A percentile compares a stretch with the other conserved stretches of the same genome.
Evolutionary conservation across 2,329 filamentous ascomycete genomes (phyloP).

Genomic region (Mycogone perniciosa): DNA sequence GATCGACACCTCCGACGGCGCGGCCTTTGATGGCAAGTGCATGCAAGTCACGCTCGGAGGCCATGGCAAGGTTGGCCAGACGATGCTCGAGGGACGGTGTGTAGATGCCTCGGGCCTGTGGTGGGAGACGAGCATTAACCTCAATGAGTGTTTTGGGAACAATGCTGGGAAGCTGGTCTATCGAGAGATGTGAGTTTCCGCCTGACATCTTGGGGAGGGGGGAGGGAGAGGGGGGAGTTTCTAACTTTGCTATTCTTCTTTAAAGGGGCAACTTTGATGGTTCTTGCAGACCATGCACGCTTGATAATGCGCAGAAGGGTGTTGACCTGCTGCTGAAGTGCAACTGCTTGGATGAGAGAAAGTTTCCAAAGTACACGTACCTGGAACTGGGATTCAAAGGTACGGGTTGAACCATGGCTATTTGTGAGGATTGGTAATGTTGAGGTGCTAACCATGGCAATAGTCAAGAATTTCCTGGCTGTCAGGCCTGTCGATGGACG

Average conservation of each 20-base stretch:
- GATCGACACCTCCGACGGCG: not conserved
- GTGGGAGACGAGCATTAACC: constrained; percentile 22
- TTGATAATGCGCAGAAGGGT: constrained; percentile 2
- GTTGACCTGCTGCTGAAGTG: constrained; percentile 15
- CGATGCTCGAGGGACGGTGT: constrained; percentile 19
- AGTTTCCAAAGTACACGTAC: constrained; percentile 11
- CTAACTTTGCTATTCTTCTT: not conserved
- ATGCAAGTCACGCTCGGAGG: constrained; percentile 18
- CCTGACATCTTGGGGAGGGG: not conserved
- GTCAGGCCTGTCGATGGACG: constrained; percentile 15
- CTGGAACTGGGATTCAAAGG: constrained; percentile 14
- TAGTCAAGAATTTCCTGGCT: constrained; percentile 13
- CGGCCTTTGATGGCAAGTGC: constrained; percentile 14
- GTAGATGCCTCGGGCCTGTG: constrained; percentile 13
- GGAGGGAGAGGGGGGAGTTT: not conserved
- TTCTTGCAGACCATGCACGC: constrained; percentile 18
- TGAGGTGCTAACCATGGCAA: not conserved
- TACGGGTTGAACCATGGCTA: constrained; percentile 5
- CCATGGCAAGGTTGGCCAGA: constrained; percentile 14
- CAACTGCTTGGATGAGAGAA: constrained; percentile 14
- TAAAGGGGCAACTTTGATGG: constrained; percentile 18
- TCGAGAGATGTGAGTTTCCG: constrained; percentile 13
- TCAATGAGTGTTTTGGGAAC: constrained; percentile 20
- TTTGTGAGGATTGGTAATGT: not conserved
- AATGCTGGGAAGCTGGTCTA: constrained; percentile 16